A percentile compares a stretch with the other conserved stretches of the same genome.
These are phyloP conservation scores for Begonia fuchsioides DNA, from an alignment of 306 rosid species.

Conservation along the genomic window DNA sequence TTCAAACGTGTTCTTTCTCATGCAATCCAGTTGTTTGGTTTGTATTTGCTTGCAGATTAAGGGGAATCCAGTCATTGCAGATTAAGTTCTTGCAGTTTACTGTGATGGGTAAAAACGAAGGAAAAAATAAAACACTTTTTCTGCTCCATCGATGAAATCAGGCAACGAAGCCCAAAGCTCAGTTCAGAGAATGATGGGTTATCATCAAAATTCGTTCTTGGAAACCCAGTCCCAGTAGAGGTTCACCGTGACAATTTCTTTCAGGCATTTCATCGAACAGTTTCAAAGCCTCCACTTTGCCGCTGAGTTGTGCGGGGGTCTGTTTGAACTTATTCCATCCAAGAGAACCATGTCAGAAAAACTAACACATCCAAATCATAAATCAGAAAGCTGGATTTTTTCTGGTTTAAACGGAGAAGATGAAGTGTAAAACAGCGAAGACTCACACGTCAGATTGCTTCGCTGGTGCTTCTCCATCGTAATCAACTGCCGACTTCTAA, in stretches of 20 bases:
- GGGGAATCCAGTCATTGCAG: too few species aligned
- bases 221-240: not conserved
- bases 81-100: too few species aligned
- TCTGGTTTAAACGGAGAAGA: not conserved
- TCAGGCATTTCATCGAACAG: slow-evolving; percentile 1
- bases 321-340: slow-evolving; percentile 11
- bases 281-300: not conserved
- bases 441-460: slow-evolving; percentile 5
- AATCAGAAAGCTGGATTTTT: not conserved
- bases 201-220: too few species aligned
- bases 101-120: too few species aligned
- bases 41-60: too few species aligned
- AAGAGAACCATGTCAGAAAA: slow-evolving; percentile 14
- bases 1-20: too few species aligned
- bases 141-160: too few species aligned
- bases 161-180: too few species aligned
- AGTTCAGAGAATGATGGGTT: too few species aligned
- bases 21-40: too few species aligned
- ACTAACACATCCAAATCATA: not conserved
- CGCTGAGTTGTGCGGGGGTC: too few species aligned
- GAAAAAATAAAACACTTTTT: too few species aligned
- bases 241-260: not conserved
- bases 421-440: slow-evolving; percentile 14
- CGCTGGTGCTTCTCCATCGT: slow-evolving; percentile 9
- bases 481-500: not conserved